Percentiles rank a stretch among this genome's conserved stretches.
Evolutionary conservation across 2,329 filamentous ascomycete genomes (phyloP).

Genomic region (Dryadomyces quercivorus): DNA sequence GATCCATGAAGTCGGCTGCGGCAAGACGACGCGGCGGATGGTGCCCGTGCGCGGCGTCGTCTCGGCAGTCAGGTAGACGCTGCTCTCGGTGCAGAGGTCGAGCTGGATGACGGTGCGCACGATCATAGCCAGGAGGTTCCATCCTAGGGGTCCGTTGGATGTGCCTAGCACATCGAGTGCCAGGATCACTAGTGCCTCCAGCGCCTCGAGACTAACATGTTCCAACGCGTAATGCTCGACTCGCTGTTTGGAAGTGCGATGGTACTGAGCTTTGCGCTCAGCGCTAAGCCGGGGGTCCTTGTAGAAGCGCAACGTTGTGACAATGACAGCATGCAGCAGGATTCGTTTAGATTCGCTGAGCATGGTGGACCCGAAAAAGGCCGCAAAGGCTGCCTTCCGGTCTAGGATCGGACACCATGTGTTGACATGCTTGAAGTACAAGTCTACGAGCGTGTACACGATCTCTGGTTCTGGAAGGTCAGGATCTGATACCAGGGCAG

Average conservation of each 20-base stretch:
- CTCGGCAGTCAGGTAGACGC: constrained; percentile 53
- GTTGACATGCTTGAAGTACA: constrained; percentile 72
- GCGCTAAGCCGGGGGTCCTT: constrained; percentile 62
- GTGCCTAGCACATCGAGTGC: constrained; percentile 74
- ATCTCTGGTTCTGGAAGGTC: constrained; percentile 65
- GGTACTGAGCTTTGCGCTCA: constrained; percentile 60
- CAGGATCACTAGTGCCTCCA: constrained; percentile 79
- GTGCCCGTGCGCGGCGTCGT: constrained; percentile 79
- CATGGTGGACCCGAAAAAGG: constrained; percentile 64
- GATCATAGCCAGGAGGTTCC: constrained; percentile 83
- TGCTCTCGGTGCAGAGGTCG: constrained; percentile 70
- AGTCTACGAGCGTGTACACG: constrained; percentile 58
- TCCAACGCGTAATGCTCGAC: constrained; percentile 81
- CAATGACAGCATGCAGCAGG: constrained; percentile 76
- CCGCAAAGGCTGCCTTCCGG: constrained; percentile 67
- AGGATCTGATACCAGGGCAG: constrained; percentile 40
- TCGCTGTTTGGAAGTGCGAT: constrained; percentile 70
- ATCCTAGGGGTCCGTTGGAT: constrained; percentile 80
- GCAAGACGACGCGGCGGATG: constrained; percentile 68
- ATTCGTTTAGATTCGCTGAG: constrained; percentile 73
- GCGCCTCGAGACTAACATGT: constrained; percentile 74
- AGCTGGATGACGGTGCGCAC: constrained; percentile 79
- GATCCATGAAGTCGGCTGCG: constrained; percentile 72
- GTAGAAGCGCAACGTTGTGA: constrained; percentile 75
- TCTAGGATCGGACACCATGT: constrained; percentile 84